Conservation (phyloP, 176 grass and related monocot species). For the Oryza australiensis region DNA sequence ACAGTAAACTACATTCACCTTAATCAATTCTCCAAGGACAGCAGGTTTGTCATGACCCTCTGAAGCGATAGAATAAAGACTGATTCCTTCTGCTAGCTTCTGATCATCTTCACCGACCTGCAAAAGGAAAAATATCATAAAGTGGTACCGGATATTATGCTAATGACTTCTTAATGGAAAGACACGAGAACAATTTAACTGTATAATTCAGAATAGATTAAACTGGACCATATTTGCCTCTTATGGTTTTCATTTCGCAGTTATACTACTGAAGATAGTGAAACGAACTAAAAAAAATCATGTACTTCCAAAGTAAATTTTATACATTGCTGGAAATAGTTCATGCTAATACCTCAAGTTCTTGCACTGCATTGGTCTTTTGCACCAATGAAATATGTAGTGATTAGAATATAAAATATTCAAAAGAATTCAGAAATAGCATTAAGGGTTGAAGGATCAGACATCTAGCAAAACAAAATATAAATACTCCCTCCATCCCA, state of each 20-base stretch:
- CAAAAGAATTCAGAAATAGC: background rate
- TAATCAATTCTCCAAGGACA: constrained; percentile 76
- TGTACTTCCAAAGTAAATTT: background rate
- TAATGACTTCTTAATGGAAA: background rate
- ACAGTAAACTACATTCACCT: constrained; percentile 39
- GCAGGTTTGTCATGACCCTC: constrained; percentile 72
- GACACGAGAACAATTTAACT: background rate
- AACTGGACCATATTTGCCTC: background rate
- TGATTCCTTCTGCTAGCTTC: constrained; percentile 95
- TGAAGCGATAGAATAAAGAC: constrained; percentile 56
- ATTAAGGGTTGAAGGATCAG: background rate
- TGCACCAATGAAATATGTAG: background rate
- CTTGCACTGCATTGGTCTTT: background rate
- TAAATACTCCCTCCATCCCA: background rate
- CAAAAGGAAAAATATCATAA: constrained; percentile 8
- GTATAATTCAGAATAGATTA: background rate
- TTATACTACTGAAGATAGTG: background rate
- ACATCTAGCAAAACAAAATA: background rate
- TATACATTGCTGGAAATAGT: background rate
- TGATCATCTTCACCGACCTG: constrained; percentile 98
- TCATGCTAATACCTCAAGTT: background rate
- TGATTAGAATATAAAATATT: background rate
- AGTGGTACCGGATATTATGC: background rate
- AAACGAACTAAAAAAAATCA: too few relatives aligned
- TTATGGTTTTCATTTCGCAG: background rate